These are phyloP conservation scores for Vanderwaltozyma polyspora DNA, from an alignment of 805 yeast species.

Conservation along the genomic window DNA sequence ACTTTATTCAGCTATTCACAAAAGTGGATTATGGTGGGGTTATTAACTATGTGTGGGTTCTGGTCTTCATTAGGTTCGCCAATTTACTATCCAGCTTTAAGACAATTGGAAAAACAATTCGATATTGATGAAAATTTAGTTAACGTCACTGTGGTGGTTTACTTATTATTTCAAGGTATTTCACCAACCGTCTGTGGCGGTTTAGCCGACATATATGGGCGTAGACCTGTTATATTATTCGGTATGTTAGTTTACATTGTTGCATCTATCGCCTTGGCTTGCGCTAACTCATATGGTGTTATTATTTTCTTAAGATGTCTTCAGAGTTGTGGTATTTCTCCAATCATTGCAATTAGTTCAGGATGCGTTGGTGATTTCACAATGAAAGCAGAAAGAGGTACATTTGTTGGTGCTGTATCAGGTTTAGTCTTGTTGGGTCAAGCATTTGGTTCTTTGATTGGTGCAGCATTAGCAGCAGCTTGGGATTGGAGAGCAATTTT, in stretches of 20 bases:
- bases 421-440: conserved; percentile 63
- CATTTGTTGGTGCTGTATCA: conserved; percentile 50
- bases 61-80: conserved; percentile 71
- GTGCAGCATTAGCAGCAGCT: conserved; percentile 31
- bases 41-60: conserved; percentile 31
- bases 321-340: conserved; percentile 65
- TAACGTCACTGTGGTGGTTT: conserved; percentile 65
- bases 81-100: conserved; percentile 71
- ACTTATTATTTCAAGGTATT: conserved; percentile 62
- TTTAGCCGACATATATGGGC: conserved; percentile 57
- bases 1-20: conserved; percentile 17
- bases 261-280: conserved; percentile 58
- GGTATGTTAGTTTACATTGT: conserved; percentile 47
- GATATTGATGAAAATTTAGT: conserved; percentile 42
- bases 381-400: conserved; percentile 53
- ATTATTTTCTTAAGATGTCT: conserved; percentile 54
- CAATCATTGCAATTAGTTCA: conserved; percentile 55
- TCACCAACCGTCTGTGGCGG: conserved; percentile 59
- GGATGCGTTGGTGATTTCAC: conserved; percentile 70
- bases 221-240: conserved; percentile 54
- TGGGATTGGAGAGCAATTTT: conserved; percentile 68
- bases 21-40: conserved; percentile 24
- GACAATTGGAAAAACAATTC: conserved; percentile 44
- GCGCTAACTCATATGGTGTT: conserved; percentile 44
- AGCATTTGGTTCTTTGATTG: conserved; percentile 65